Base-by-base conservation (phyloP, 257 asterid species). In the Lycium barbarum region DNA sequence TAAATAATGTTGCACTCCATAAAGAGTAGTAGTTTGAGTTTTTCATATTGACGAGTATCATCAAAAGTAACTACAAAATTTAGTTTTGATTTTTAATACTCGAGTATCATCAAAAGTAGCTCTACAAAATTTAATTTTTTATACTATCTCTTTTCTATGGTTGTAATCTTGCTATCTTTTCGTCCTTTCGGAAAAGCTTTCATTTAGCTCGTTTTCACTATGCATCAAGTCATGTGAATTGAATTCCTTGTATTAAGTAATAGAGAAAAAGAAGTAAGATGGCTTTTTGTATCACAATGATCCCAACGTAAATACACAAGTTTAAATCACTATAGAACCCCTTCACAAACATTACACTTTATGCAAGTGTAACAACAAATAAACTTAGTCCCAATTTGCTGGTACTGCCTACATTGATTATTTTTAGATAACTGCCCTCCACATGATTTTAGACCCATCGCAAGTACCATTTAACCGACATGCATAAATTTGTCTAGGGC, bases 1-100 rank as follows among this genome's bases (percentile, higher is more conserved):
- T 76, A 76, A 76, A 76, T 49, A 74, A 74, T 20, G 20, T 49
- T 47, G 81, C 81, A 40, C 58, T 74, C 61, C 81, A 12, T 22
- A 26, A 49, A 74, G 61, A 47, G 58, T 8, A 62, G 6, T 47
- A 22, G 59, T 72, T 72, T 72, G 80, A 45, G 18, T n/a, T 67
- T 45, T 12, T 74, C 43, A 74, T 74, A 74, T 49, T 49, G 61
- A 17, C 36, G 7, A 70, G 54, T 49, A 22, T 74, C 20, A 74
- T 11, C 61, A 72, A 45, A 72, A 72, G 38, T 6, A 72, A 14
- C 80, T 47, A 20, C 43, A 3, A 33, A 1, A 49, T 51, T 7
- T 40, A 40, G 45, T 40, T 40, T 4, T 40, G 45, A 40, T 40
- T 40, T 40, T 40, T 40, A 3, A 40, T 40, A 40, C 45, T 40